Evolutionary conservation across 2,329 filamentous ascomycete species (phyloP), one percentile per base, ranked within the genome.

Genomic region (Coniochaeta prunicola): DNA sequence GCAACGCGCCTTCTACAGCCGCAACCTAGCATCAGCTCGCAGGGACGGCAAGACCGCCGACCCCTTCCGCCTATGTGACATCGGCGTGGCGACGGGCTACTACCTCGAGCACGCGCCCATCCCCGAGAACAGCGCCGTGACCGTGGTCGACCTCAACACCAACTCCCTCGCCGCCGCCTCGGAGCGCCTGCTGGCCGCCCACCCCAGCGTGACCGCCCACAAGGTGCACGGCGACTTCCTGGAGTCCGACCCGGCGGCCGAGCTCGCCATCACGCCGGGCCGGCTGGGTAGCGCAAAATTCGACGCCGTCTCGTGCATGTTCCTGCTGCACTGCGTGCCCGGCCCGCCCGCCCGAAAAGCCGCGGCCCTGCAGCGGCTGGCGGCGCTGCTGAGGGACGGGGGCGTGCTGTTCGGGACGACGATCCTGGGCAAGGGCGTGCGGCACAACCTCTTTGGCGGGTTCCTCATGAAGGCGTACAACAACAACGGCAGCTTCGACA

Each of bases 301-400:
- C 30, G 53, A 55, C 30, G 53, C 53, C 5, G 36, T 55, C 28
- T 55, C 53, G 33, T 55, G 53, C 53, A 55, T 55, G 53, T 36
- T 55, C n/a, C 53, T 55, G 30, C 53, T 55, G 30, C 53, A 55
- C 53, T 55, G 53, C 33, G 53, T 55, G n/a, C 53, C 53, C 6
- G 53, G 53, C 17, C 53, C 53, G 33, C 53, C 53, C 9, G 28
- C 53, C 30, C 10, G 53, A 12, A 55, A 55, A 36, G 53, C 53
- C 4, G 7, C 3, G 33, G 33, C 15, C 2, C 53, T 55, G 53
- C 53, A 55, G 30, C 28, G 53, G 33, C 53, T 55, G 28, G 53
- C 53, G 19, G 30, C 53, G 21, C 53, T 55, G 30, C 10, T 55
- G 53, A 34, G 24, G 30, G 30, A 33, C 10, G 53, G 36, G 4